Percentiles rank a stretch among this genome's conserved stretches.
Evolutionary conservation across 352 stramenopile species (phyloP).

Genomic region (Globisporangium paroecandrum): DNA sequence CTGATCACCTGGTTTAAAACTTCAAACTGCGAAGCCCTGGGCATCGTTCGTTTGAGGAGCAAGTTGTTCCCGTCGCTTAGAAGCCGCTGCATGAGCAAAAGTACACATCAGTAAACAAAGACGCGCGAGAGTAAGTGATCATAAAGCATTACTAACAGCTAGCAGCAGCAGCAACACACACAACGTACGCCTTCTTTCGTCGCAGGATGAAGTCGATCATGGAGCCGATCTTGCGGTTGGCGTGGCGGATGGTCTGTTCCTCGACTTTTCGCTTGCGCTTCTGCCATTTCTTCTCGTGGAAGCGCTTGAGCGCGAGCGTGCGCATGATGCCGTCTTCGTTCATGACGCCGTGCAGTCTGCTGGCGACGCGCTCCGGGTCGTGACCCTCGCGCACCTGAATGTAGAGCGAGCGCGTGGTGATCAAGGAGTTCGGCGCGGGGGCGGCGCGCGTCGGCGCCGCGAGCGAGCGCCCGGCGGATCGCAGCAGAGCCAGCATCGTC

Average conservation of each 20-base stretch:
- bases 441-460: slow-evolving; percentile 11
- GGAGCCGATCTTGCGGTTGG: slow-evolving; percentile 74
- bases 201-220: slow-evolving; percentile 85
- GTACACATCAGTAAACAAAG: slow-evolving; percentile 1
- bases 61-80: slow-evolving; percentile 14
- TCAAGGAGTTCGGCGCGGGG: slow-evolving; percentile 17
- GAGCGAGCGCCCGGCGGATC: slow-evolving; percentile 18
- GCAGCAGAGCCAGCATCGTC: slow-evolving; percentile 35
- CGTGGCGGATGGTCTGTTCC: slow-evolving; percentile 76
- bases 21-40: neutral
- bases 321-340: slow-evolving; percentile 77
- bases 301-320: slow-evolving; percentile 61
- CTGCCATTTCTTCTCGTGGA: slow-evolving; percentile 85
- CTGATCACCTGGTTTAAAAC: neutral
- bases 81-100: slow-evolving; percentile 18
- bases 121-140: neutral
- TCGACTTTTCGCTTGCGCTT: slow-evolving; percentile 76
- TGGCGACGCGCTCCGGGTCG: slow-evolving; percentile 48
- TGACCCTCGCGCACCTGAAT: slow-evolving; percentile 44
- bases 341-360: slow-evolving; percentile 66
- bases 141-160: neutral
- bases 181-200: slow-evolving; percentile 77
- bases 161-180: neutral
- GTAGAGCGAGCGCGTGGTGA: slow-evolving; percentile 39
- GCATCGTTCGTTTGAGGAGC: neutral